A percentile compares a stretch with the other conserved stretches of the same genome.
phyloP scores from a whole-genome alignment of 176 grass and related monocot genomes.

The Oryza brachyantha region DNA sequence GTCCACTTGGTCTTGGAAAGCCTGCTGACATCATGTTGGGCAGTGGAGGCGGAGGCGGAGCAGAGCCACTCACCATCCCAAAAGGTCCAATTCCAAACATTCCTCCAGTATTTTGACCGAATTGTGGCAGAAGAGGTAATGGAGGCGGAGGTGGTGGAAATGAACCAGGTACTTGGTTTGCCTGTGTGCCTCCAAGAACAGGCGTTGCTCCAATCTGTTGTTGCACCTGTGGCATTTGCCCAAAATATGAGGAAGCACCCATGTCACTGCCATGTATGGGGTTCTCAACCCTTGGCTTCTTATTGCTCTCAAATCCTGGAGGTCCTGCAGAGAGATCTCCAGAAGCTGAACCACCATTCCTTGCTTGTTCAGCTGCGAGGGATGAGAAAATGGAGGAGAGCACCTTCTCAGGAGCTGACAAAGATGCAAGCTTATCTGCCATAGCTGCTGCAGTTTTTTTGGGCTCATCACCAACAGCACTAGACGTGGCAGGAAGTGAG shows the following conservation, averaged over 20 bases:
- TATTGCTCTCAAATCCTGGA: constrained; percentile 59
- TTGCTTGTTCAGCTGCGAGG: constrained; percentile 67
- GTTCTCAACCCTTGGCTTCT: constrained; percentile 76
- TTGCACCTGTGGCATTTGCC: constrained; percentile 39
- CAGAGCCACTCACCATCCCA: constrained; percentile 44
- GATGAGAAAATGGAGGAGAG: constrained; percentile 69
- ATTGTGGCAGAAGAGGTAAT: constrained; percentile 61
- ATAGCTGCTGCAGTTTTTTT: constrained; percentile 92
- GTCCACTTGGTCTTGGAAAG: constrained; percentile 38
- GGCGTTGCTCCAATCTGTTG: constrained; percentile 44
- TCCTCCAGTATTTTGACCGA: constrained; percentile 50
- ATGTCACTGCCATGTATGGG: constrained; percentile 25
- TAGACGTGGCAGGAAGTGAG: constrained; percentile 21
- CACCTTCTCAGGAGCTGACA: constrained; percentile 66
- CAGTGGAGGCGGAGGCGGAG: constrained; percentile 54
- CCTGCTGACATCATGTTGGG: constrained; percentile 37
- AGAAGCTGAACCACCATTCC: constrained; percentile 22
- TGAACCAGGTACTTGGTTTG: constrained; percentile 39
- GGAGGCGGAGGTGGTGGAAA: constrained; percentile 63
- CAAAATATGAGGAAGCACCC: constrained; percentile 42
- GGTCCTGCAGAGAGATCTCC: constrained; percentile 39
- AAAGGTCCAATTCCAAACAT: constrained; percentile 45
- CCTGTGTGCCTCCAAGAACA: constrained; percentile 34
- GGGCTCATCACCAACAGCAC: constrained; percentile 51
- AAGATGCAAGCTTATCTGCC: constrained; percentile 81